Evolutionary conservation across 2,329 filamentous ascomycete species (phyloP).

Genomic region (Penicillium sp.): DNA sequence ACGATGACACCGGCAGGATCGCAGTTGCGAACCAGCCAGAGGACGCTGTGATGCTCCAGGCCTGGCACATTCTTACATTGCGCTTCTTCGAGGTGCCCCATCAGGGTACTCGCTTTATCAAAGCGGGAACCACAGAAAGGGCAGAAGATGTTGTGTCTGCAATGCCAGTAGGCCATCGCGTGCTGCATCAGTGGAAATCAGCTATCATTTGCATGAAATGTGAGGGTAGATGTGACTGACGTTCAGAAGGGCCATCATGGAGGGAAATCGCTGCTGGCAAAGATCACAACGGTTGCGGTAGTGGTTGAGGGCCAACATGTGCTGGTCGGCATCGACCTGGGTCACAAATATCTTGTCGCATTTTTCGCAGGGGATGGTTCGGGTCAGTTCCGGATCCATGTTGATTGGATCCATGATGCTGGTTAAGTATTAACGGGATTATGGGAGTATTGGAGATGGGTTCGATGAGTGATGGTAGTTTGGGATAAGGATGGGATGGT

Average conservation of each 20-base stretch:
- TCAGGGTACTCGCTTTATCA: not conserved
- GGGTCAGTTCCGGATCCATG: not conserved
- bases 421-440: not conserved
- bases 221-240: not conserved
- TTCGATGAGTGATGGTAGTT: not conserved
- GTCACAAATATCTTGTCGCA: not conserved
- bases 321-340: not conserved
- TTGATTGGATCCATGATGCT: not conserved
- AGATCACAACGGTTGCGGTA: not conserved
- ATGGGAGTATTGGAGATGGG: not conserved
- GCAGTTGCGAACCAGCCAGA: conserved; percentile 1
- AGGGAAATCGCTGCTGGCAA: not conserved
- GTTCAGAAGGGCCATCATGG: not conserved
- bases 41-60: not conserved
- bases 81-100: not conserved
- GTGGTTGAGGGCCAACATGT: not conserved
- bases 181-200: not conserved
- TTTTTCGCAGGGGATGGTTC: not conserved
- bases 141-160: not conserved
- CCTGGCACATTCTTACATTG: not conserved
- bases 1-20: not conserved
- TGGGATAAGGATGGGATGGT: not conserved
- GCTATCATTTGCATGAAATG: not conserved
- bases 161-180: not conserved
- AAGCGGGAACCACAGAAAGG: not conserved